Evolutionary conservation across 495 filamentous ascomycete genomes (phyloP).

Genomic region (Beverwykella pulmonaria): DNA sequence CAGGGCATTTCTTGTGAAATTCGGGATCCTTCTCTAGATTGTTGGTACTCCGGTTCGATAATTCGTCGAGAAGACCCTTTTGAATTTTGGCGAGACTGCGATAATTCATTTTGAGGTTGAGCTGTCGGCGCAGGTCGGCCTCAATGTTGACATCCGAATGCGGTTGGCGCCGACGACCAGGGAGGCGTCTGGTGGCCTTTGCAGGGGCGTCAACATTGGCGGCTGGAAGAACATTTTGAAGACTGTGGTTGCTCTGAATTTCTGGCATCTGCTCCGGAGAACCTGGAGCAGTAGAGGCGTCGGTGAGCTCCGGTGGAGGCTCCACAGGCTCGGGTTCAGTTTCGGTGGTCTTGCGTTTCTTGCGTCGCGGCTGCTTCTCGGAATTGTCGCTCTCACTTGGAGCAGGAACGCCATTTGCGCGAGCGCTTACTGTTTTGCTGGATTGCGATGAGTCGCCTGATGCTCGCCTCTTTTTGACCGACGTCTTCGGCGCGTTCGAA

Average conservation of each 20-base stretch:
- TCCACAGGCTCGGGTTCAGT: conserved; percentile 12
- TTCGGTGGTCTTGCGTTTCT: conserved; percentile 24
- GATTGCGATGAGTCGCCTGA: conserved; percentile 28
- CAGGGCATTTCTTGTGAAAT: conserved; percentile 36
- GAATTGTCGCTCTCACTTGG: conserved; percentile 25
- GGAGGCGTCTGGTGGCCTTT: conserved; percentile 40
- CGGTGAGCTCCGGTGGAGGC: conserved; percentile 33
- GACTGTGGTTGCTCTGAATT: conserved; percentile 19
- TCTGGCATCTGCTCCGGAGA: conserved; percentile 32
- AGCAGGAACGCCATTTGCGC: conserved; percentile 21
- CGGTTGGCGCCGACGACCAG: conserved; percentile 45
- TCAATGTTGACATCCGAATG: conserved; percentile 44
- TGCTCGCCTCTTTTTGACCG: conserved; percentile 18
- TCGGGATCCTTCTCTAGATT: conserved; percentile 40
- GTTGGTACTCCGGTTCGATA: conserved; percentile 40
- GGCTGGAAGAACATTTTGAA: conserved; percentile 25
- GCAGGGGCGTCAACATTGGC: conserved; percentile 31
- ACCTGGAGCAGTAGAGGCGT: conserved; percentile 27
- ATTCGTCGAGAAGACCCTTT: conserved; percentile 45
- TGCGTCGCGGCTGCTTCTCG: conserved; percentile 27
- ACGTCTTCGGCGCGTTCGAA: conserved; percentile 15
- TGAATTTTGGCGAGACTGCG: conserved; percentile 41
- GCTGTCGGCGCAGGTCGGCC: conserved; percentile 45
- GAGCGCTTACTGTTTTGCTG: conserved; percentile 28
- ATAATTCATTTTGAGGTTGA: conserved; percentile 45